Evolutionary conservation across 495 filamentous ascomycete species (phyloP).

Genomic region (Amphirosellinia nigrospora): DNA sequence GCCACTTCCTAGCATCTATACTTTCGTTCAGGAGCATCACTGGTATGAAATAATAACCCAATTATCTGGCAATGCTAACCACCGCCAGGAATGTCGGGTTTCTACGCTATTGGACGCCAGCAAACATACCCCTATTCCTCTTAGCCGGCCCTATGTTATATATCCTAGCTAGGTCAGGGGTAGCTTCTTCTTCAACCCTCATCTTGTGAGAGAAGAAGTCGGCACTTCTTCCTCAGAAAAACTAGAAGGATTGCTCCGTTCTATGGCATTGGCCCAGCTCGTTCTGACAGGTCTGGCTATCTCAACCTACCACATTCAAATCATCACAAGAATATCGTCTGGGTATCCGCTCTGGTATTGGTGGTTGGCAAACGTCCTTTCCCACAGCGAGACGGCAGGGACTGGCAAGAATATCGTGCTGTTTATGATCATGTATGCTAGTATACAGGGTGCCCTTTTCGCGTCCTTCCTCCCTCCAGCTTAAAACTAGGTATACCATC

Average conservation of each 20-base stretch:
- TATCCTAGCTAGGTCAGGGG: conserved; percentile 69
- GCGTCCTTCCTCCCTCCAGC: conserved; percentile 96
- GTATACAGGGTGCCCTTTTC: conserved; percentile 82
- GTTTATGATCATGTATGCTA: conserved; percentile 79
- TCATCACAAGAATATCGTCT: conserved; percentile 86
- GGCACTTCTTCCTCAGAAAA: conserved; percentile 2
- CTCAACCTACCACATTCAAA: conserved; percentile 88
- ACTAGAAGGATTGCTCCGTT: conserved; percentile 45
- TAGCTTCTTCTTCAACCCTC: conserved; percentile 45
- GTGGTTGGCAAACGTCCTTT: conserved; percentile 64
- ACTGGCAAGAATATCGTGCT: conserved; percentile 41
- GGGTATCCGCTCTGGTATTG: conserved; percentile 91
- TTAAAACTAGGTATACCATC: conserved; percentile 35
- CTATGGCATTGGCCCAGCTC: conserved; percentile 74
- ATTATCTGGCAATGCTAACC: conserved; percentile 24
- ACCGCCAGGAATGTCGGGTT: conserved; percentile 78
- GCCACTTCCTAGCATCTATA: conserved; percentile 81
- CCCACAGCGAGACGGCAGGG: conserved; percentile 32
- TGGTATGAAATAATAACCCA: conserved; percentile 62
- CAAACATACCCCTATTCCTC: conserved; percentile 87
- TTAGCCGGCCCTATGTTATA: conserved; percentile 79
- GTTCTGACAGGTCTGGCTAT: conserved; percentile 73
- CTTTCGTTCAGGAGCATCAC: conserved; percentile 86
- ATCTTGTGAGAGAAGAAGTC: conserved; percentile 19
- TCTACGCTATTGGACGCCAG: conserved; percentile 85